Base-by-base conservation (phyloP, 768 basidiomycete genomes). In the Agrocybe chaxingu region DNA sequence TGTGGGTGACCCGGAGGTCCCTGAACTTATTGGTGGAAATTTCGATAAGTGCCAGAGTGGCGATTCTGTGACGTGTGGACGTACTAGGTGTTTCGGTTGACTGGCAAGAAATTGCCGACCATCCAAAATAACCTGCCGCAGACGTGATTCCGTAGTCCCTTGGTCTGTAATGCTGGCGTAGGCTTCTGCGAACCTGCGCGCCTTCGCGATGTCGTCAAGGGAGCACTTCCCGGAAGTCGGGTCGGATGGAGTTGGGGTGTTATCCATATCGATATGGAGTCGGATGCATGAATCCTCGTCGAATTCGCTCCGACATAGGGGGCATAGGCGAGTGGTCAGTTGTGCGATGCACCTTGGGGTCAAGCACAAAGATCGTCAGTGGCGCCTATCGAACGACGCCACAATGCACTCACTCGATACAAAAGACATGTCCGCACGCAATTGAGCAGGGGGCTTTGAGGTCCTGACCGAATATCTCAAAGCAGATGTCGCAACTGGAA, bases 401-500 rank as follows among this genome's bases (percentile, higher is more conserved):
- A 38, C 8, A 42, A 29, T 29, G 8, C 24, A 71, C 75, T 48
- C 48, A 73, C 71, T 63, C 66, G 54, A 69, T 66, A 58, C 84
- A 89, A 67, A 87, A 87, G 49, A 82, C 78, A 62, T 89, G 87
- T 12, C 88, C 88, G 53, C 88, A 90, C 42, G 73, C 52, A 58
- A 89, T 85, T 43, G 80, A 76, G 60, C 83, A 80, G 45, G 87
- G 86, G 7, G 76, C 72, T 62, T 79, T 82, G 41, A 56, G 57
- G 44, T 78, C 78, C 47, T 64, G 64, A 44, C 72, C 73, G 62
- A 84, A 89, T 31, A 69, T 66, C 57, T 89, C 87, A 57, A 84
- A 74, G 69, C 88, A 90, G 60, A 89, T 78, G 69, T 89, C 87
- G 76, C 87, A 90, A 43, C 73, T 71, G 59, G 87, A 88, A 59